These are phyloP conservation scores for Colletotrichum magnum DNA, from an alignment of 2,329 filamentous ascomycete genomes.

Conservation along the genomic window DNA sequence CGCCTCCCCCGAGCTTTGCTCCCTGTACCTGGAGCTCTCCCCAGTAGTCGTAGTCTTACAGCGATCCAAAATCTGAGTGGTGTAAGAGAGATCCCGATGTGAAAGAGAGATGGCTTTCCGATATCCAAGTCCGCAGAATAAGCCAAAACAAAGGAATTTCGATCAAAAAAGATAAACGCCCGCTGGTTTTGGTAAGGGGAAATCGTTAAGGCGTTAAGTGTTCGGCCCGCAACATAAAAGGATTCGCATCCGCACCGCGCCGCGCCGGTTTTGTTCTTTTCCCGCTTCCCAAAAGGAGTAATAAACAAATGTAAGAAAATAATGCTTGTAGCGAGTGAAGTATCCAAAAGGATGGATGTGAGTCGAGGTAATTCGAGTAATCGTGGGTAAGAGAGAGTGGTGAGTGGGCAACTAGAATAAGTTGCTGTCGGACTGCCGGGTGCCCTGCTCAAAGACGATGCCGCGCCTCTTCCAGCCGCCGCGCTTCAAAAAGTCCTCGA, in stretches of 20 bases:
- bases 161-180: conserved; percentile 18
- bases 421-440: conserved; percentile 39
- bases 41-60: conserved; percentile 9
- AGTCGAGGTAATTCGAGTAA: no score
- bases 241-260: not conserved
- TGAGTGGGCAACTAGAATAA: conserved; percentile 27
- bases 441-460: conserved; percentile 55
- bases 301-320: not conserved
- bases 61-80: not conserved
- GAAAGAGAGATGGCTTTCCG: no score
- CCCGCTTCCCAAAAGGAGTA: conserved; percentile 2
- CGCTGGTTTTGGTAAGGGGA: conserved; percentile 25
- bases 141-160: conserved; percentile 11
- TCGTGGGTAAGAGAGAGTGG: not conserved
- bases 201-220: conserved; percentile 22
- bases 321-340: not conserved
- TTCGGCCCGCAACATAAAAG: not conserved
- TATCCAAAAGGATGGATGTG: no score
- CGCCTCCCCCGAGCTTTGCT: no score
- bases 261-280: conserved; percentile 1
- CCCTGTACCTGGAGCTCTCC: no score
- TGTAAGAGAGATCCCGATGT: not conserved
- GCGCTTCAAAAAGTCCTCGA: conserved; percentile 59
- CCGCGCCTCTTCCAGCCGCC: conserved; percentile 61
- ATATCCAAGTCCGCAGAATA: no score